A percentile compares a stretch with the other conserved stretches of the same genome.
Evolutionary conservation across 2,329 filamentous ascomycete species (phyloP).

Genomic region (Penicillium paneum): DNA sequence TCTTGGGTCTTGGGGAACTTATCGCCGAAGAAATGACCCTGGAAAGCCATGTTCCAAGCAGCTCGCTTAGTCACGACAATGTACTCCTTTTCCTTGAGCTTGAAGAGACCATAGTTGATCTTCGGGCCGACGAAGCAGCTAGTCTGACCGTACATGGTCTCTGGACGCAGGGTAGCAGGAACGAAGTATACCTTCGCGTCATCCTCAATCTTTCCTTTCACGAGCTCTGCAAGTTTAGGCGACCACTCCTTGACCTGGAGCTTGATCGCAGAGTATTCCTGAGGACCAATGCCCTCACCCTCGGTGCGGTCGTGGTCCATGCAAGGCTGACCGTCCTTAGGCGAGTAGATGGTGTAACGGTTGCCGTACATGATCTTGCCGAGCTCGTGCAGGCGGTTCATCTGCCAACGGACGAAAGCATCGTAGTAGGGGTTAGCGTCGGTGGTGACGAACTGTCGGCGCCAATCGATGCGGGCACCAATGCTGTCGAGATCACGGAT

Average conservation of each 20-base stretch:
- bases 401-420: conserved; percentile 93
- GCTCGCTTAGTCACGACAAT: conserved; percentile 78
- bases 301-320: conserved; percentile 82
- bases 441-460: conserved; percentile 87
- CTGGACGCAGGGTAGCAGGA: conserved; percentile 85
- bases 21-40: conserved; percentile 69
- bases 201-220: conserved; percentile 75
- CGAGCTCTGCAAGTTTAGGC: conserved; percentile 64
- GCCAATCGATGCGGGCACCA: conserved; percentile 87
- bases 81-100: conserved; percentile 72
- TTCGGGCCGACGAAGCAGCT: conserved; percentile 93
- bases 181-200: conserved; percentile 82
- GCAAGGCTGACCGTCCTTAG: conserved; percentile 83
- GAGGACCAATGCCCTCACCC: conserved; percentile 77
- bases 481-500: conserved; percentile 75
- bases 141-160: conserved; percentile 98
- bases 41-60: conserved; percentile 94
- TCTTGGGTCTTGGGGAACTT: conserved; percentile 60
- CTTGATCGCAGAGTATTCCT: conserved; percentile 92
- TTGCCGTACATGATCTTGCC: conserved; percentile 93
- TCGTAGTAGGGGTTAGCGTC: conserved; percentile 97
- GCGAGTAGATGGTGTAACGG: conserved; percentile 88
- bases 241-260: conserved; percentile 89
- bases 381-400: conserved; percentile 84
- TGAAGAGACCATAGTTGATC: conserved; percentile 85